Conservation (phyloP, 2,329 filamentous ascomycete species). For the Alternaria metachromatica region DNA sequence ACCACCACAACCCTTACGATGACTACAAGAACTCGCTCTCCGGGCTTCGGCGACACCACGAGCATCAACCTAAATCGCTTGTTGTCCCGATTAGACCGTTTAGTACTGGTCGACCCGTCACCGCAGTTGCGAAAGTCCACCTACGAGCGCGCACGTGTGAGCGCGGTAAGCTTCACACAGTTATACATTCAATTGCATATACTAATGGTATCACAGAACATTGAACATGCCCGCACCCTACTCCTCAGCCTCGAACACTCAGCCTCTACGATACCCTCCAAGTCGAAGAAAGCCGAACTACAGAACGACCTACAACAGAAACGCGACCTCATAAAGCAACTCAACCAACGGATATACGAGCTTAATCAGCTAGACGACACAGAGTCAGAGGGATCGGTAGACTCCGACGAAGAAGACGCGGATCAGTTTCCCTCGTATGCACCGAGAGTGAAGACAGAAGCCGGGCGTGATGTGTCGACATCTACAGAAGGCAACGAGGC, state of each 20-base stretch:
- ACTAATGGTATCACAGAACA: slow-evolving; percentile 59
- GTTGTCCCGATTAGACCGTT: slow-evolving; percentile 69
- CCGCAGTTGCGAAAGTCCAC: slow-evolving; percentile 66
- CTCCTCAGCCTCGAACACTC: slow-evolving; percentile 76
- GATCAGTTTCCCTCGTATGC: slow-evolving; percentile 52
- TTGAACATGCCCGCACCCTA: slow-evolving; percentile 73
- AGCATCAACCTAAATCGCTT: slow-evolving; percentile 66
- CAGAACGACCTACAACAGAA: slow-evolving; percentile 71
- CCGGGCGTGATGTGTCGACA: slow-evolving; percentile 41
- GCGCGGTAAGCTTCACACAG: slow-evolving; percentile 54
- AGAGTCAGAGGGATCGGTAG: slow-evolving; percentile 42
- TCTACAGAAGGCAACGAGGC: slow-evolving; percentile 40
- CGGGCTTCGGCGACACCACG: slow-evolving; percentile 34
- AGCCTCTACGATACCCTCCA: slow-evolving; percentile 55
- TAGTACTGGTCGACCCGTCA: slow-evolving; percentile 67
- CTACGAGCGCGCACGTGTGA: slow-evolving; percentile 69
- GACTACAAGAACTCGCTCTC: slow-evolving; percentile 30
- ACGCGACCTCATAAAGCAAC: slow-evolving; percentile 68
- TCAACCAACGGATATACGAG: slow-evolving; percentile 72
- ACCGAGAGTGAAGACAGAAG: slow-evolving; percentile 45
- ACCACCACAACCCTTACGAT: slow-evolving; percentile 11
- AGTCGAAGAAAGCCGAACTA: slow-evolving; percentile 62
- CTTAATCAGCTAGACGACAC: slow-evolving; percentile 65
- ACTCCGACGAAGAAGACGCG: slow-evolving; percentile 53
- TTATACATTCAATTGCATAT: neutral